Evolutionary conservation across 2,329 filamentous ascomycete genomes (phyloP).

Genomic region (Cytospora mali): DNA sequence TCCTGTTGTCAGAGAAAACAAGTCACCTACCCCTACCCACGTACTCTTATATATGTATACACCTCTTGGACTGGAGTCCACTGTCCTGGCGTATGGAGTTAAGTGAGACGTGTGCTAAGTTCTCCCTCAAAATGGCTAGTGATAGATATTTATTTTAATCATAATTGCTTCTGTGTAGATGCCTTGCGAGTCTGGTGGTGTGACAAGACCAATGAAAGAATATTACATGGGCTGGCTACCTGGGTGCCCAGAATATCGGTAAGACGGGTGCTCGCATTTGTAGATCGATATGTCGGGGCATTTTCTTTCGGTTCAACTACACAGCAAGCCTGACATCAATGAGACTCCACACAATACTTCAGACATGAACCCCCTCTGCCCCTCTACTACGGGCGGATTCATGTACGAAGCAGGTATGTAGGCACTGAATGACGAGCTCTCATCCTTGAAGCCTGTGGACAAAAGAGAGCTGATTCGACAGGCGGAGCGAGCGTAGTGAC

Average conservation of each 20-base stretch:
- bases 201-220: not conserved
- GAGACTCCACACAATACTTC: not conserved
- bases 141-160: too few relatives aligned
- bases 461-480: not conserved
- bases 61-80: constrained; percentile 3
- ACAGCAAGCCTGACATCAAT: too few relatives aligned
- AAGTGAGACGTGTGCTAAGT: not conserved
- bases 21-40: not conserved
- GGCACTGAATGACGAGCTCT: not conserved
- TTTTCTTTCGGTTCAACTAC: not conserved
- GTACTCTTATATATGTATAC: constrained; percentile 5
- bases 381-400: not conserved
- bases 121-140: not conserved
- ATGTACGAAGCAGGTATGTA: not conserved
- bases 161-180: too few relatives aligned
- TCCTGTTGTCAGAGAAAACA: constrained; percentile 4
- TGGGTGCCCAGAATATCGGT: not conserved
- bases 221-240: not conserved
- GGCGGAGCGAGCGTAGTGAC: not conserved
- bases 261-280: not conserved
- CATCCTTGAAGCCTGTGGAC: not conserved
- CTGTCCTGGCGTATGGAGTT: not conserved
- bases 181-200: not conserved
- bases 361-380: not conserved
- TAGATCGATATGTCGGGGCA: not conserved